Evolutionary conservation across 139 green algal genomes (phyloP).

Genomic region (Picochlorum sp.): DNA sequence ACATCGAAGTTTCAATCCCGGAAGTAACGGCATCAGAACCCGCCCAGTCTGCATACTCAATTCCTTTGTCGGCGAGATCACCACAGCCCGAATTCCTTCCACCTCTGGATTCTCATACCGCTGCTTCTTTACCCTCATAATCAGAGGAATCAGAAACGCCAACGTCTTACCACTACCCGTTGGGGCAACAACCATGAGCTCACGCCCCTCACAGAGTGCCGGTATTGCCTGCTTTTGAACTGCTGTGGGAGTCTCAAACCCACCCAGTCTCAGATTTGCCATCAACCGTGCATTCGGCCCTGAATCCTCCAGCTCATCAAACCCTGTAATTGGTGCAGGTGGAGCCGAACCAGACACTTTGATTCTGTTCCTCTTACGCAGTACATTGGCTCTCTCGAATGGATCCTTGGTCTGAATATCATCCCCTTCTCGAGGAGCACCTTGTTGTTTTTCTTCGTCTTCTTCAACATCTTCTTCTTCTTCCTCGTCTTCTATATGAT

Average conservation of each 20-base stretch:
- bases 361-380: constrained; percentile 59
- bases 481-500: not conserved
- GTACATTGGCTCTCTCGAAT: constrained; percentile 51
- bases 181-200: constrained; percentile 79
- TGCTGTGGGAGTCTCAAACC: constrained; percentile 67
- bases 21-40: constrained; percentile 66
- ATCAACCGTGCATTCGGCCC: constrained; percentile 2
- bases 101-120: not conserved
- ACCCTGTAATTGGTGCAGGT: not conserved
- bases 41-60: constrained; percentile 72
- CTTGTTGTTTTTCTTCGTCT: not conserved
- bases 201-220: constrained; percentile 45
- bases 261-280: constrained; percentile 28
- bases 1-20: constrained; percentile 43
- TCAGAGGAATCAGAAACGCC: constrained; percentile 80
- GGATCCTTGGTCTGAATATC: constrained; percentile 36
- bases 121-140: constrained; percentile 26
- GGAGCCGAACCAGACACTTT: constrained; percentile 29
- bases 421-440: not conserved
- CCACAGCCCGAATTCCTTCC: constrained; percentile 19
- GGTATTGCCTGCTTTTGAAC: constrained; percentile 90
- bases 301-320: constrained; percentile 12
- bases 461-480: not conserved
- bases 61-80: constrained; percentile 77
- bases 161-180: constrained; percentile 89